Percentiles rank a stretch among this genome's conserved stretches.
These are phyloP conservation scores for Thraustotheca clavata DNA, from an alignment of 352 stramenopile species.

Conservation along the genomic window DNA sequence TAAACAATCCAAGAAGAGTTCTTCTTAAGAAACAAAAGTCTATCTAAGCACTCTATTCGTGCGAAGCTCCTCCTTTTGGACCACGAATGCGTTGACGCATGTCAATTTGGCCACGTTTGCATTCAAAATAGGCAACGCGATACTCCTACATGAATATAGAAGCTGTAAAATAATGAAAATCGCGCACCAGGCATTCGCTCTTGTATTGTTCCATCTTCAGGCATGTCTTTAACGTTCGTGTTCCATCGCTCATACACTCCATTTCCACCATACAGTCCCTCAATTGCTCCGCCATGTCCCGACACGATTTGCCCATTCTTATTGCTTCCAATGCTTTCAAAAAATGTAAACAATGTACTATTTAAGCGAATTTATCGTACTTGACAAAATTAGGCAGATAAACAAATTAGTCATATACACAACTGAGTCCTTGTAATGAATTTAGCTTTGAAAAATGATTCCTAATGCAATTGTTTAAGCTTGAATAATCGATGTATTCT, in stretches of 20 bases:
- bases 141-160: constrained; percentile 35
- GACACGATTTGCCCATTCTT: constrained; percentile 74
- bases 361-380: too few relatives aligned
- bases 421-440: too few relatives aligned
- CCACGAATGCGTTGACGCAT: constrained; percentile 77
- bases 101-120: constrained; percentile 72
- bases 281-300: constrained; percentile 69
- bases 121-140: constrained; percentile 77
- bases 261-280: constrained; percentile 71
- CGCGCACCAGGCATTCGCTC: constrained; percentile 59
- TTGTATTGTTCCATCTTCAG: constrained; percentile 52
- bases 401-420: too few relatives aligned
- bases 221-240: constrained; percentile 65
- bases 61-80: constrained; percentile 45
- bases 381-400: too few relatives aligned
- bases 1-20: not conserved
- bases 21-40: not conserved
- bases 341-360: too few relatives aligned
- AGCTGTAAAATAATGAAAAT: not conserved
- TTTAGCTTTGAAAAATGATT: too few relatives aligned
- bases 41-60: not conserved
- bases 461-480: too few relatives aligned
- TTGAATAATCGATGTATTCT: too few relatives aligned
- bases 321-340: constrained; percentile 15
- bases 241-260: constrained; percentile 72